Evolutionary conservation across 2,329 filamentous ascomycete genomes (phyloP).

Genomic region (Talaromyces sp.): DNA sequence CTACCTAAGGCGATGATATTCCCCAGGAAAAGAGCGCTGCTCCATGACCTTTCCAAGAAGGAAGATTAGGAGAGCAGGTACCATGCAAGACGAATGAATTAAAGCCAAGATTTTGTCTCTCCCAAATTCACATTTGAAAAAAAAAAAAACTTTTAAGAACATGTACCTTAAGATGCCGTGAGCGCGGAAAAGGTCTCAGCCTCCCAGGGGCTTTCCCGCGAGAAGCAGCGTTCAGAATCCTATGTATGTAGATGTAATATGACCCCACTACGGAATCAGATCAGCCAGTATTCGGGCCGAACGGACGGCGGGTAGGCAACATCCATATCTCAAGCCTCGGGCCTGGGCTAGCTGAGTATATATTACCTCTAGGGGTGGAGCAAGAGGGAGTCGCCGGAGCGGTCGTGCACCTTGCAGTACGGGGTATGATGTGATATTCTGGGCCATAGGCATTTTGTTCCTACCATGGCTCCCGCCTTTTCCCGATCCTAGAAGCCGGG

Average conservation of each 20-base stretch:
- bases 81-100: not conserved
- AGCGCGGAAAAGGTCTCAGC: not conserved
- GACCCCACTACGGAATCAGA: not conserved
- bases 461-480: conserved; percentile 32
- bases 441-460: not conserved
- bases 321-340: conserved; percentile 1
- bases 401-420: not conserved
- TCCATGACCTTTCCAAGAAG: not conserved
- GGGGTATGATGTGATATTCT: not conserved
- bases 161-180: no score
- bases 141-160: no score
- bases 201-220: no score
- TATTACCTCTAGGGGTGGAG: not conserved
- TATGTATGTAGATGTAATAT: not conserved
- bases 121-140: not conserved
- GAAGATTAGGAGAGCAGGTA: not conserved
- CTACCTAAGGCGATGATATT: not conserved
- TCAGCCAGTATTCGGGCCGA: conserved; percentile 2
- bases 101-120: not conserved
- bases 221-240: not conserved
- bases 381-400: not conserved
- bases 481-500: conserved; percentile 30
- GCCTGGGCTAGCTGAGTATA: not conserved
- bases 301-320: not conserved
- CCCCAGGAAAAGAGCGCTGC: not conserved